Conservation (phyloP, 306 rosid species). For the Purshia tridentata region DNA sequence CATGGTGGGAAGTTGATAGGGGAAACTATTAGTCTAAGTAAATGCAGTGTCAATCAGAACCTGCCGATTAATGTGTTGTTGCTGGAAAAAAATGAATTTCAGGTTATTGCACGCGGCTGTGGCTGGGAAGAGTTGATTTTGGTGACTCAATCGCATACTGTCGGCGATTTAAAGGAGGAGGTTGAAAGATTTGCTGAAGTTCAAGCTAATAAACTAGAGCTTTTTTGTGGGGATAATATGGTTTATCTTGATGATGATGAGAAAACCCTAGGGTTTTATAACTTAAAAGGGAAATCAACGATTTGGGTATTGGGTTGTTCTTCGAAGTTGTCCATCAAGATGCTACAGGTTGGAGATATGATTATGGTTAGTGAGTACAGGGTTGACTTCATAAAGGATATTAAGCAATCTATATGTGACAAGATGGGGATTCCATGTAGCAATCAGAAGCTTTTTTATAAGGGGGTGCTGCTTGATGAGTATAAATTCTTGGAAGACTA, state of each 20-base stretch:
- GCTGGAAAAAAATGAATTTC: too few relatives aligned
- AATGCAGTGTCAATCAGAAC: neutral
- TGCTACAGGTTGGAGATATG: neutral
- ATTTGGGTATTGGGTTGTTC: neutral
- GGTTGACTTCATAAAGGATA: neutral
- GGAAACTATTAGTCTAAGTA: neutral
- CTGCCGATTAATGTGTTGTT: too few relatives aligned
- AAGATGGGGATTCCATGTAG: neutral
- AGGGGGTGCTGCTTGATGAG: neutral
- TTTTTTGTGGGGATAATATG: neutral
- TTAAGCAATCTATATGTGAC: neutral
- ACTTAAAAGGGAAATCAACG: neutral
- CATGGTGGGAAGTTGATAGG: neutral
- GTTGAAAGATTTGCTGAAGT: neutral
- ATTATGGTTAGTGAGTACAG: neutral
- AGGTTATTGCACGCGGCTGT: too few relatives aligned
- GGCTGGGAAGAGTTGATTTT: too few relatives aligned
- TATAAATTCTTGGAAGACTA: neutral
- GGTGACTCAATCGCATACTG: too few relatives aligned
- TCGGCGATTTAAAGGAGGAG: neutral
- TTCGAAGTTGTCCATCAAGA: conserved; percentile 1
- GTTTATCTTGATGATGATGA: conserved; percentile 5
- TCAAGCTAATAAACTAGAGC: neutral
- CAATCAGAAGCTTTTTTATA: neutral
- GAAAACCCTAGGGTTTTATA: neutral